Conservation (phyloP, 2,329 filamentous ascomycete genomes). For the Hirsutella rhossiliensis region DNA sequence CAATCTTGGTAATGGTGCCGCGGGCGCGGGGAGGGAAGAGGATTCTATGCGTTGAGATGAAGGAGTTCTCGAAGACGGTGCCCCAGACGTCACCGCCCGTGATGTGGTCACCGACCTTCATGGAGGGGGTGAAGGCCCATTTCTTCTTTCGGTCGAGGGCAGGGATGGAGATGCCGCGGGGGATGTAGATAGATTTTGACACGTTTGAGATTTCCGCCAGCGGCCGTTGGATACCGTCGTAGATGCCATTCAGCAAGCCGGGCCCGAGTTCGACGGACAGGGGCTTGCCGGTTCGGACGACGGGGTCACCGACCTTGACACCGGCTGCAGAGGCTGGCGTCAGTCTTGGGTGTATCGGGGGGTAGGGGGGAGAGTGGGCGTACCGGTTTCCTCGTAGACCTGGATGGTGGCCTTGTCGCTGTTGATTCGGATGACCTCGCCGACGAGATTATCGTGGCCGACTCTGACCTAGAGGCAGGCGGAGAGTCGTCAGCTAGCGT, state of each 20-base stretch:
- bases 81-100: conserved; percentile 95
- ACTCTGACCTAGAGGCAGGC: conserved; percentile 59
- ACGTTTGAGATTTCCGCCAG: conserved; percentile 70
- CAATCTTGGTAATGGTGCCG: conserved; percentile 85
- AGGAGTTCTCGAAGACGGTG: conserved; percentile 88
- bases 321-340: conserved; percentile 50
- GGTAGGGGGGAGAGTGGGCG: conserved; percentile 10
- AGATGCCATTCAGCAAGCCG: conserved; percentile 96
- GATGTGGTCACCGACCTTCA: conserved; percentile 95
- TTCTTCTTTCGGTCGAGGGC: conserved; percentile 84
- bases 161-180: conserved; percentile 79
- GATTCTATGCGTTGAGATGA: conserved; percentile 88
- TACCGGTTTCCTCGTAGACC: conserved; percentile 98
- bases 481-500: neutral
- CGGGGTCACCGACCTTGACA: conserved; percentile 90
- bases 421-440: conserved; percentile 97
- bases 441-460: conserved; percentile 81
- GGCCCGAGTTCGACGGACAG: conserved; percentile 95
- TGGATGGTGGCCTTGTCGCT: conserved; percentile 94
- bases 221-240: conserved; percentile 96
- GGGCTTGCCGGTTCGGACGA: conserved; percentile 82
- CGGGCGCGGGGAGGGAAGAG: conserved; percentile 79
- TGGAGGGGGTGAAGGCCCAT: conserved; percentile 86
- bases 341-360: neutral
- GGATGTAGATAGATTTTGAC: conserved; percentile 90